A percentile compares a stretch with the other conserved stretches of the same genome.
phyloP scores from a whole-genome alignment of 768 basidiomycete genomes.

The Saitozyma sp. region DNA sequence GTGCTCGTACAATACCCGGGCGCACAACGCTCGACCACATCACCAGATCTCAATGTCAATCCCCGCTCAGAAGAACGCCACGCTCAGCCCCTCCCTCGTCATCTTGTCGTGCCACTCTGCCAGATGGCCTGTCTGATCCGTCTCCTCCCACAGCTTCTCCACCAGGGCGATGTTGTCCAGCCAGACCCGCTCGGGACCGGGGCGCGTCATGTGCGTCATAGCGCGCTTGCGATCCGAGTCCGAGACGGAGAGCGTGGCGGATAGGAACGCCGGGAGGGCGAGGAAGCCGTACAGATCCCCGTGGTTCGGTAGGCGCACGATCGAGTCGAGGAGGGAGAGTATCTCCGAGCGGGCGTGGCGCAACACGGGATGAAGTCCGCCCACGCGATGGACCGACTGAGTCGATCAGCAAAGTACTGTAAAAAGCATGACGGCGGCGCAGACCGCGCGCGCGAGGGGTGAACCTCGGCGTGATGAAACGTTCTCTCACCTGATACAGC shows the following conservation, averaged over 20 bases:
- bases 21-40: too few relatives aligned
- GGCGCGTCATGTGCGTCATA: constrained; percentile 16
- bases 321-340: constrained; percentile 21
- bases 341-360: constrained; percentile 19
- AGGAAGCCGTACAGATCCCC: constrained; percentile 28
- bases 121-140: constrained; percentile 23
- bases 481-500: too few relatives aligned
- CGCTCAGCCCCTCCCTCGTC: constrained; percentile 22
- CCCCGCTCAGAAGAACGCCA: constrained; percentile 3
- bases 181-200: constrained; percentile 28
- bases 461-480: too few relatives aligned
- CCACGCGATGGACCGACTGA: constrained; percentile 22
- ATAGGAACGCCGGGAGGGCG: constrained; percentile 26
- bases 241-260: constrained; percentile 17
- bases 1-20: too few relatives aligned
- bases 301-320: constrained; percentile 18
- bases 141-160: constrained; percentile 29
- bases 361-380: constrained; percentile 22
- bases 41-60: too few relatives aligned
- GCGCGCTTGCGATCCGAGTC: constrained; percentile 21
- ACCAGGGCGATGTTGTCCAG: constrained; percentile 28
- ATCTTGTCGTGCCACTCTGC: constrained; percentile 34
- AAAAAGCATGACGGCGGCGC: neutral
- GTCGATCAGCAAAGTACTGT: neutral
- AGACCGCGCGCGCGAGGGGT: neutral